Conservation (phyloP, 495 filamentous ascomycete genomes). For the Penicillium desertorum region DNA sequence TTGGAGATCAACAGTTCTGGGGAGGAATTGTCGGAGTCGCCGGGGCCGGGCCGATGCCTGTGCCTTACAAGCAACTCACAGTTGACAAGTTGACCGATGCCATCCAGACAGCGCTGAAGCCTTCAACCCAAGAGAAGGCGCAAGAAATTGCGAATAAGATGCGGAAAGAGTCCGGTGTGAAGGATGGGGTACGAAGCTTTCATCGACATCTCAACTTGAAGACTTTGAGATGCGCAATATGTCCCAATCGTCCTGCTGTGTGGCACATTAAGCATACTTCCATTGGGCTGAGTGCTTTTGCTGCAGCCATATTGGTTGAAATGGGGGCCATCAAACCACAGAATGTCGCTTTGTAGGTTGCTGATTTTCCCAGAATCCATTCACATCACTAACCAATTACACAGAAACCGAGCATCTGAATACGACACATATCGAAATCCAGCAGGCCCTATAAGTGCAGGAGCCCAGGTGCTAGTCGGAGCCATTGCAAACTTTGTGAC, state of each 20-base stretch:
- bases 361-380: neutral
- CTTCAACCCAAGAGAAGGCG: conserved; percentile 56
- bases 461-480: conserved; percentile 70
- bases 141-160: conserved; percentile 59
- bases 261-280: conserved; percentile 68
- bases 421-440: conserved; percentile 73
- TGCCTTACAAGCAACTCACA: conserved; percentile 67
- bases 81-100: conserved; percentile 60
- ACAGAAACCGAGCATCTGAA: conserved; percentile 63
- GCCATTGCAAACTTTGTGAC: conserved; percentile 73
- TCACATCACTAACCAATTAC: conserved; percentile 24
- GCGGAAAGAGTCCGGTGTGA: conserved; percentile 60
- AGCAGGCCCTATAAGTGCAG: conserved; percentile 69
- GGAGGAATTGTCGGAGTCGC: conserved; percentile 70
- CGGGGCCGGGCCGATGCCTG: conserved; percentile 70
- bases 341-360: conserved; percentile 63
- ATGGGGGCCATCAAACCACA: conserved; percentile 60
- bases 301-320: conserved; percentile 62
- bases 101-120: conserved; percentile 57
- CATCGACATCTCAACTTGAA: conserved; percentile 65
- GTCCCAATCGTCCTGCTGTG: conserved; percentile 63
- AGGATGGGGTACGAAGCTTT: conserved; percentile 65
- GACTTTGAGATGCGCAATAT: conserved; percentile 60
- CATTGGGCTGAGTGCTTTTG: conserved; percentile 65
- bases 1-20: conserved; percentile 86